phyloP scores from a whole-genome alignment of 2,329 filamentous ascomycete species.

The Ceratocystis variospora region DNA sequence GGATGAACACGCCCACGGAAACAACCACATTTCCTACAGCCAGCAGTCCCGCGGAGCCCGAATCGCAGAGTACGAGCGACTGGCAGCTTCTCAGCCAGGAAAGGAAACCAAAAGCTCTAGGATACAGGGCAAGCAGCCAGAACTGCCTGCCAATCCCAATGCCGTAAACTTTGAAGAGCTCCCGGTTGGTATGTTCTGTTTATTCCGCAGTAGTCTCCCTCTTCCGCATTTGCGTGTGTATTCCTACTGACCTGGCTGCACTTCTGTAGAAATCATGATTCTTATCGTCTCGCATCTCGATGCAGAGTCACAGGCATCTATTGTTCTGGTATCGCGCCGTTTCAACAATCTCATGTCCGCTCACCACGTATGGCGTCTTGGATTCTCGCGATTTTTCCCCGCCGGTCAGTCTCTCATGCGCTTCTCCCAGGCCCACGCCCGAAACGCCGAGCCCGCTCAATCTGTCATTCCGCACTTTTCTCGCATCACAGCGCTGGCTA shows the following conservation, averaged over 20 bases:
- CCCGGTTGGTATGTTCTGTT: background rate
- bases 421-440: background rate
- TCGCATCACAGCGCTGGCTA: constrained; percentile 68
- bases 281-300: constrained; percentile 84
- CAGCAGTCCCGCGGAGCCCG: background rate
- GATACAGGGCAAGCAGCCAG: background rate
- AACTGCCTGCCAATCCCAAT: background rate
- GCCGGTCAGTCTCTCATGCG: constrained; percentile 40
- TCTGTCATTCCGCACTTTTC: constrained; percentile 70
- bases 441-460: constrained; percentile 36
- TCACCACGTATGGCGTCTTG: constrained; percentile 84
- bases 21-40: background rate
- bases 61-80: background rate
- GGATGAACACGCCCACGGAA: background rate
- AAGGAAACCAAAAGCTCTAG: background rate
- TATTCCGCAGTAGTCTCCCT: background rate
- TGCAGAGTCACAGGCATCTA: constrained; percentile 65
- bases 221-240: constrained; percentile 18
- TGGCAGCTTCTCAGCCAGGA: background rate
- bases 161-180: background rate
- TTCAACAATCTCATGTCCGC: constrained; percentile 81
- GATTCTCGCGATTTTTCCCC: constrained; percentile 82
- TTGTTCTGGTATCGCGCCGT: constrained; percentile 74
- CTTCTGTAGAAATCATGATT: constrained; percentile 68
- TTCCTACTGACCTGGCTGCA: background rate